Evolutionary conservation across 140 eudicot genomes (phyloP).

Genomic region (Artemisia princeps): DNA sequence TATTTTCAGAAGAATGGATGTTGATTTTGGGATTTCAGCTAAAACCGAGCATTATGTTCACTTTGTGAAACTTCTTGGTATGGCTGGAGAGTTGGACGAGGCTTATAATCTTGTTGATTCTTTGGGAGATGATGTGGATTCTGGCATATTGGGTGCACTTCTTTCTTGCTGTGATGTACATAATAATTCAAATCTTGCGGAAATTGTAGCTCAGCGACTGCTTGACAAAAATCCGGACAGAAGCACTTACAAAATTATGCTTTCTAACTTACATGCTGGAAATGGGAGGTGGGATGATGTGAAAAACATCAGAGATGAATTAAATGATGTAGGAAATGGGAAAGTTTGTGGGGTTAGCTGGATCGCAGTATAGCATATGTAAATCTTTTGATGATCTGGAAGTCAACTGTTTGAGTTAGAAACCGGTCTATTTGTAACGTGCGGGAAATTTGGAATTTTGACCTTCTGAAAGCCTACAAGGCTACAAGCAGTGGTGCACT

Average conservation of each 20-base stretch:
- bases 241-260: constrained; percentile 36
- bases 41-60: constrained; percentile 55
- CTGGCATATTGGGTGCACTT: constrained; percentile 68
- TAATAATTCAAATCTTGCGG: constrained; percentile 39
- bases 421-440: too few relatives aligned
- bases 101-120: constrained; percentile 46
- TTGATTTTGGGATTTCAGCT: constrained; percentile 42
- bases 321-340: constrained; percentile 19
- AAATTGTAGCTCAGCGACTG: constrained; percentile 33
- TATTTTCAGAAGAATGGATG: constrained; percentile 42
- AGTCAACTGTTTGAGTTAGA: neutral
- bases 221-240: constrained; percentile 14
- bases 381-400: neutral
- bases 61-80: constrained; percentile 64
- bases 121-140: constrained; percentile 40
- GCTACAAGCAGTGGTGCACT: too few relatives aligned
- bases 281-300: constrained; percentile 65
- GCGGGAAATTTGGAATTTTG: too few relatives aligned
- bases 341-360: constrained; percentile 51
- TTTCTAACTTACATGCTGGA: constrained; percentile 47
- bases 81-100: constrained; percentile 57
- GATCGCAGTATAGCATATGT: constrained; percentile 26
- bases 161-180: constrained; percentile 57
- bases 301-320: constrained; percentile 40
- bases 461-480: too few relatives aligned